Conservation (phyloP, 1,284 basidiomycete species). For the Thelephora terrestris region DNA sequence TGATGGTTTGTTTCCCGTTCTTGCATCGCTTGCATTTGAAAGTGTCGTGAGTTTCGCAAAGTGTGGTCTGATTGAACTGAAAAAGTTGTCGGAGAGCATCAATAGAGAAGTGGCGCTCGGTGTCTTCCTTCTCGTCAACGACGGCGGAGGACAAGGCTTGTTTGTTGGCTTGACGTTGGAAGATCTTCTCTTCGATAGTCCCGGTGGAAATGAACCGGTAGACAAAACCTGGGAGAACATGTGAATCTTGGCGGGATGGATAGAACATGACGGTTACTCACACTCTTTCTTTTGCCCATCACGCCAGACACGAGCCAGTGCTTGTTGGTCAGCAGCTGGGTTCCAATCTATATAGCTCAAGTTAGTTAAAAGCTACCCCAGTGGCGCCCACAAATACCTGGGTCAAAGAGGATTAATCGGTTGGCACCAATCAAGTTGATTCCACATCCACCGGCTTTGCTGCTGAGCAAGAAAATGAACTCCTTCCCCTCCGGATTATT, state of each 20-base stretch:
- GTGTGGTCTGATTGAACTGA: slow-evolving; percentile 80
- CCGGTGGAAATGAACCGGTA: slow-evolving; percentile 98
- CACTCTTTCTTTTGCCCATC: slow-evolving; percentile 99
- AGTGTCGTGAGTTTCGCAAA: slow-evolving; percentile 93
- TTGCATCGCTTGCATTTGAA: slow-evolving; percentile 97
- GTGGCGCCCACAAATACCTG: slow-evolving; percentile 43
- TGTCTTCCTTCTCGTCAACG: slow-evolving; percentile 94
- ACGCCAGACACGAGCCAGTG: slow-evolving; percentile 97
- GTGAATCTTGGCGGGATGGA: neutral
- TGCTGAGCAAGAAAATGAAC: slow-evolving; percentile 92
- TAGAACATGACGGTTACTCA: slow-evolving; percentile 26
- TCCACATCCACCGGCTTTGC: slow-evolving; percentile 96
- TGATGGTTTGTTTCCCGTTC: slow-evolving; percentile 77
- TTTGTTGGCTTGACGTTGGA: slow-evolving; percentile 93
- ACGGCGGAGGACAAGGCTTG: slow-evolving; percentile 96
- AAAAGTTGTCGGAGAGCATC: slow-evolving; percentile 90
- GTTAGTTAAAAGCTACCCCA: slow-evolving; percentile 1
- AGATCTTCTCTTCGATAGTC: slow-evolving; percentile 98
- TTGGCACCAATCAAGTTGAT: slow-evolving; percentile 99
- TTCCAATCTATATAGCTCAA: slow-evolving; percentile 74
- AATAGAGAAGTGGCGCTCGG: slow-evolving; percentile 90
- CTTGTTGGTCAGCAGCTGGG: slow-evolving; percentile 97
- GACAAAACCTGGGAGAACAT: slow-evolving; percentile 67
- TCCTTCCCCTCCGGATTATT: slow-evolving; percentile 94
- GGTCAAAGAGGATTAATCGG: slow-evolving; percentile 92